Conservation (phyloP, 164 flowering plant genomes). For the Hamamelis virginiana region DNA sequence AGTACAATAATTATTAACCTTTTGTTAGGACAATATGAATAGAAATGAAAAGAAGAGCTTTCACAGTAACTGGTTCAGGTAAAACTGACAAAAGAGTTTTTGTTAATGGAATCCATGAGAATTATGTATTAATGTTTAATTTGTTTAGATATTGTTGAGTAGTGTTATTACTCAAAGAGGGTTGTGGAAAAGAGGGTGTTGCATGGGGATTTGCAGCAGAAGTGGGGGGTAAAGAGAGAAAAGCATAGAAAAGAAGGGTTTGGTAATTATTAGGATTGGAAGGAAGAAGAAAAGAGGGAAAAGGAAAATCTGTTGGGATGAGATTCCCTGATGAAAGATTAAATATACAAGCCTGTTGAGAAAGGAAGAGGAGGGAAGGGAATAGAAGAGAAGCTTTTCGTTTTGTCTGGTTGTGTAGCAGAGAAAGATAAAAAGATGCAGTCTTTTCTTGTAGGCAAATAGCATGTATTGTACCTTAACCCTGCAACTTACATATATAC, state of each 20-base stretch:
- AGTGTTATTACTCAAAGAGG: constrained; percentile 5
- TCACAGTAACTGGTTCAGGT: too few relatives aligned
- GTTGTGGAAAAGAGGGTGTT: constrained; percentile 24
- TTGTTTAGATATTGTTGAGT: background rate
- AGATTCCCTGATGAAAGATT: constrained; percentile 54
- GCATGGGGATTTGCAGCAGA: constrained; percentile 35
- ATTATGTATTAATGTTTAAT: background rate
- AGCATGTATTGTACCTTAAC: constrained; percentile 58
- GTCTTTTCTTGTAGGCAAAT: constrained; percentile 60
- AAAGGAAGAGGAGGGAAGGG: constrained; percentile 19
- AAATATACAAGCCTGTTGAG: constrained; percentile 29
- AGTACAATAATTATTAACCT: too few relatives aligned
- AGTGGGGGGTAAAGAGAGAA: constrained; percentile 20
- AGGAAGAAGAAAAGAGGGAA: constrained; percentile 28
- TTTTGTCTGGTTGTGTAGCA: constrained; percentile 56
- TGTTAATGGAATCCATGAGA: too few relatives aligned
- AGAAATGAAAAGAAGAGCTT: background rate
- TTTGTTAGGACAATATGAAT: background rate
- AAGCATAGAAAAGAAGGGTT: constrained; percentile 31
- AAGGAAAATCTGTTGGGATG: constrained; percentile 30
- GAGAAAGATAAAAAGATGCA: constrained; percentile 27
- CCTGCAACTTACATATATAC: constrained; percentile 46
- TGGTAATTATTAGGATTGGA: constrained; percentile 44
- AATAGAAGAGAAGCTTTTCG: constrained; percentile 47
- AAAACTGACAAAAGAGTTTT: too few relatives aligned